Evolutionary conservation across 1,284 basidiomycete species (phyloP), one percentile per base, ranked within the genome.

Genomic region (Cutaneotrichosporon cavernicola): DNA sequence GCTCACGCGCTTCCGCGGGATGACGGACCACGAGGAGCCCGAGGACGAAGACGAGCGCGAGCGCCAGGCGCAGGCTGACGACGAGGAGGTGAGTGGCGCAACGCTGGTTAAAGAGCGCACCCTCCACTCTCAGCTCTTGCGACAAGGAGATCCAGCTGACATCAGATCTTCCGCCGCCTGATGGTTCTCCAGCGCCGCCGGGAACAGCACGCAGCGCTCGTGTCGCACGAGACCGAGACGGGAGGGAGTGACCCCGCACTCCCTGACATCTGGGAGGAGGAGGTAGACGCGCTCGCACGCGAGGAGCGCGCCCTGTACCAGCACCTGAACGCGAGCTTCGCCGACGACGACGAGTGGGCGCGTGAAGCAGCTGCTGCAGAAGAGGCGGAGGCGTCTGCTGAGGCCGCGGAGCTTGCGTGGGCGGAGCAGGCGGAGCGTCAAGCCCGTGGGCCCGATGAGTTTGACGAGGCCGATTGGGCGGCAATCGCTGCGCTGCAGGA

Each of bases 151-250:
- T 18, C 10, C 1, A 3, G 38, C 64, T 65, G 59, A 66, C 64
- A 0, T 9, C 58, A 79, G 77, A 74, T 79, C n/a, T 79, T 76
- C 64, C 67, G 77, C n/a, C 68, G 75, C 18, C 61, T 79, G 10
- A 72, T 77, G 59, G 65, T 78, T 22, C 63, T 76, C 7, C 77
- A 78, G 64, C 67, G 71, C 14, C 66, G 70, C 40, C 69, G 70
- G 59, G 74, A 69, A 10, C 40, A 71, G 40, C 76, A 73, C 56
- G 69, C 73, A 6, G 62, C 64, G 4, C 55, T 74, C 18, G 64
- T 70, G n/a, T 69, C 70, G 5, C 67, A 75, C 61, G 77, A 79
- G 53, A 10, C 52, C 5, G 76, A 74, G 52, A 74, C 70, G 5
- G 74, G 75, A 14, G 76, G 76, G 22, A 73, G 69, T 5, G 74